A percentile compares a stretch with the other conserved stretches of the same genome.
Evolutionary conservation across 306 rosid species (phyloP).

Genomic region (Cicer arietinum): DNA sequence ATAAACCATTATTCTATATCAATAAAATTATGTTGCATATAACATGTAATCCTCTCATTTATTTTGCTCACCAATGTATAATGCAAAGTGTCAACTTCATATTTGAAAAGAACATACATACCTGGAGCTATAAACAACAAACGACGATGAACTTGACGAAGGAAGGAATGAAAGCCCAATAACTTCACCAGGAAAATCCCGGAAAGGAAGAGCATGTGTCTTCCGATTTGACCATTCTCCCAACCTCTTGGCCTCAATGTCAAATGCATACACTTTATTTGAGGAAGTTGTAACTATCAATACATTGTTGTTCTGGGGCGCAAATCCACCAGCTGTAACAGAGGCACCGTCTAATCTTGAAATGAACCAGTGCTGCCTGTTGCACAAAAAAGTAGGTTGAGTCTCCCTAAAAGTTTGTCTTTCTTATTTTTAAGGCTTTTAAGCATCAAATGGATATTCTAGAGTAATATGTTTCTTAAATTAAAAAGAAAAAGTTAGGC

Average conservation of each 20-base stretch:
- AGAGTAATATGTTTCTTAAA: background rate
- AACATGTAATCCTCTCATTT: background rate
- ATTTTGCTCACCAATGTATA: background rate
- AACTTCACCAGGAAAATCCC: conserved; percentile 95
- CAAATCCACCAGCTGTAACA: conserved; percentile 90
- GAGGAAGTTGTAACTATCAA: conserved; percentile 84
- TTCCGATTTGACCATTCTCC: conserved; percentile 89
- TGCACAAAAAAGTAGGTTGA: background rate
- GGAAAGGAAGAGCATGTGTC: conserved; percentile 72
- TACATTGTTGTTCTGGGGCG: conserved; percentile 71
- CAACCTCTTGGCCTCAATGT: conserved; percentile 78
- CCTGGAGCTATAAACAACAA: conserved; percentile 93
- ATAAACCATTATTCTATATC: background rate
- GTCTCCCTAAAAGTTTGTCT: background rate
- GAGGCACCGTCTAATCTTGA: conserved; percentile 92
- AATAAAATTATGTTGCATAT: background rate
- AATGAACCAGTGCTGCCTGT: conserved; percentile 95
- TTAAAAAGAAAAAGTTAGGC: background rate
- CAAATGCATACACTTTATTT: conserved; percentile 87
- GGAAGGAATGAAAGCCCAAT: conserved; percentile 90
- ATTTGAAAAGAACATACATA: conserved; percentile 53
- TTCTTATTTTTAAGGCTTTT: background rate
- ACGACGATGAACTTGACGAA: conserved; percentile 60
- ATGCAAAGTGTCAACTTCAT: background rate
- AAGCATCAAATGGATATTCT: background rate